phyloP scores from a whole-genome alignment of 345 rosid species.

The Geranium brycei region DNA sequence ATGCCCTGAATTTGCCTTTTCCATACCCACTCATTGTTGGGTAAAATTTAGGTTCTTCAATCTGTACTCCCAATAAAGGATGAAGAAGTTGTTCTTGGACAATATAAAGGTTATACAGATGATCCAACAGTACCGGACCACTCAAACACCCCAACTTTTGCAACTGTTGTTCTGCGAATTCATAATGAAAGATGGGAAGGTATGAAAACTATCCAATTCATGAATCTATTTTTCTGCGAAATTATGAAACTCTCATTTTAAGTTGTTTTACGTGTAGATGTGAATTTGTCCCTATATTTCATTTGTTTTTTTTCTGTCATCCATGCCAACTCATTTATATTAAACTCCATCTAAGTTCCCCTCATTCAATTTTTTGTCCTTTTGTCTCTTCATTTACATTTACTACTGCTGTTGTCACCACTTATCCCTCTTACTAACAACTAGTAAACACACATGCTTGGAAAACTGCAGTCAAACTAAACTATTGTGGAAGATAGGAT shows the following conservation, averaged over 20 bases:
- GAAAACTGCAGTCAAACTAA: too few species aligned
- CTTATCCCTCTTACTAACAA: too few species aligned
- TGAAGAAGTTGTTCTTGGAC: constrained; percentile 94
- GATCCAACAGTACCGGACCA: constrained; percentile 90
- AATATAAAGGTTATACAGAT: constrained; percentile 77
- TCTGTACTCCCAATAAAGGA: constrained; percentile 82
- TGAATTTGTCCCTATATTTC: too few species aligned
- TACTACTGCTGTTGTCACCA: too few species aligned
- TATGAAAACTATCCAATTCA: constrained; percentile 10
- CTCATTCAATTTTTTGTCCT: too few species aligned
- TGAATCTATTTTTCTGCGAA: background rate
- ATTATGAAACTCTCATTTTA: background rate
- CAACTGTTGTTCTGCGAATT: constrained; percentile 65
- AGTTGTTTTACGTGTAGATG: background rate
- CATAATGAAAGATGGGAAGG: constrained; percentile 99
- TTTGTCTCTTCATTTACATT: too few species aligned
- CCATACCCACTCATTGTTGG: constrained; percentile 10
- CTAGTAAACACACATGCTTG: too few species aligned
- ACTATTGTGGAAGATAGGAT: too few species aligned
- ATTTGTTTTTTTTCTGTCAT: too few species aligned
- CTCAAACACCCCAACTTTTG: constrained; percentile 94
- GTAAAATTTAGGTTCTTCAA: constrained; percentile 66
- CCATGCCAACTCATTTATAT: too few species aligned
- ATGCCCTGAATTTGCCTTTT: background rate
- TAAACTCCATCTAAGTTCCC: too few species aligned